A percentile compares a stretch with the other conserved stretches of the same genome.
These are phyloP conservation scores for Adansonia grandidieri DNA, from an alignment of 441 rosid genomes.

Conservation along the genomic window DNA sequence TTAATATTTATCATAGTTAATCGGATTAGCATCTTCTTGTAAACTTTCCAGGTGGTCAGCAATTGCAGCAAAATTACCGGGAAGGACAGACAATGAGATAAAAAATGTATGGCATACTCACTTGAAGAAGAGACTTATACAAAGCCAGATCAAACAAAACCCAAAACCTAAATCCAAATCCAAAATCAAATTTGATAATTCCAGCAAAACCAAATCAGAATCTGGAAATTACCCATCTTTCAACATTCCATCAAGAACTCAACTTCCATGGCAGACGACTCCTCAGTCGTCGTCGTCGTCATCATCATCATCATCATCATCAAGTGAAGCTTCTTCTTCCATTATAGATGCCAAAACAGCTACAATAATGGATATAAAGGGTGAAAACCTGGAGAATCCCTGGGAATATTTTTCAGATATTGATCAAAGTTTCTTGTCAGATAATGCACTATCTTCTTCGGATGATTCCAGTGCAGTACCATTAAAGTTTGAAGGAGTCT, in stretches of 20 bases:
- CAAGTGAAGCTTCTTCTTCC: constrained; percentile 50
- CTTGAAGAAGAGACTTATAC: constrained; percentile 41
- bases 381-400: constrained; percentile 25
- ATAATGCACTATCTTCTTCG: constrained; percentile 33
- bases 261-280: not conserved
- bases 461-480: constrained; percentile 26
- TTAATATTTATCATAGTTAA: too few species aligned
- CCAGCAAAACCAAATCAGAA: constrained; percentile 24
- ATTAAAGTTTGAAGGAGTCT: constrained; percentile 7
- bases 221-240: not conserved
- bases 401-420: constrained; percentile 53
- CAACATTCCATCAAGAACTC: constrained; percentile 8
- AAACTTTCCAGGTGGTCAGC: constrained; percentile 45
- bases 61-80: constrained; percentile 48
- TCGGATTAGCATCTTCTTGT: too few species aligned
- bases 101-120: constrained; percentile 54
- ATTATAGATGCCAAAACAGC: constrained; percentile 17
- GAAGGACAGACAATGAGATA: constrained; percentile 54
- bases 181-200: not conserved
- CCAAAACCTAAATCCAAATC: constrained; percentile 9
- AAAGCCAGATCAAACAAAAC: not conserved
- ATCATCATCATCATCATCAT: constrained; percentile 41
- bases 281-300: constrained; percentile 40
- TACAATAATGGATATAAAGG: constrained; percentile 20
- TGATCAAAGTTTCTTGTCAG: constrained; percentile 71